These are phyloP conservation scores for Exophiala sp. DNA, from an alignment of 2,329 filamentous ascomycete species.

Conservation along the genomic window DNA sequence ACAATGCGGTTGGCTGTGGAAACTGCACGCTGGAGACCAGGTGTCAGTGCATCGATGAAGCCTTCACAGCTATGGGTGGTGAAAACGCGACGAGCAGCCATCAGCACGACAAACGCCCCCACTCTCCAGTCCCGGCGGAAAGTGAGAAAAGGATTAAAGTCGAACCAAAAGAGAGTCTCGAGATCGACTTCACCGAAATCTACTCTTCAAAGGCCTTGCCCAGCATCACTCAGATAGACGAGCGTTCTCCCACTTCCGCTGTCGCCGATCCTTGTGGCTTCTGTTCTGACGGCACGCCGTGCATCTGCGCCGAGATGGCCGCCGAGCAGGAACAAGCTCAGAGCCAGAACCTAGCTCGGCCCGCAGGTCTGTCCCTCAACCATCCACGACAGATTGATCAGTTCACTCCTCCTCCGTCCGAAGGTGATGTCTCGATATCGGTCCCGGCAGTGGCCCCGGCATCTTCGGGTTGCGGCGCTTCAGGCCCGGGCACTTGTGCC, in stretches of 20 bases:
- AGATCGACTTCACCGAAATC: conserved; percentile 63
- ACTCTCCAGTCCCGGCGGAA: conserved; percentile 32
- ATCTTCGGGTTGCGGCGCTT: conserved; percentile 39
- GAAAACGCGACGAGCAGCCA: conserved; percentile 38
- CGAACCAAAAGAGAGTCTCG: conserved; percentile 43
- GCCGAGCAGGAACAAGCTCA: conserved; percentile 35
- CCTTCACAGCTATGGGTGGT: conserved; percentile 42
- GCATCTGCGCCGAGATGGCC: conserved; percentile 67
- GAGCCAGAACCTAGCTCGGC: conserved; percentile 5
- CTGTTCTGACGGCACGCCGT: conserved; percentile 74
- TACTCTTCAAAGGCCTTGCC: conserved; percentile 33
- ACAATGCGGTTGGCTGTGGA: conserved; percentile 55
- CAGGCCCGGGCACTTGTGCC: conserved; percentile 70
- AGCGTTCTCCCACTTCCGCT: conserved; percentile 34
- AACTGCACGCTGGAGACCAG: conserved; percentile 58
- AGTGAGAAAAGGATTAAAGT: conserved; percentile 52
- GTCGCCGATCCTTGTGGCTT: conserved; percentile 71
- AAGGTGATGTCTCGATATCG: conserved; percentile 53
- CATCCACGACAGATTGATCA: conserved; percentile 34
- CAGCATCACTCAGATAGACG: conserved; percentile 48
- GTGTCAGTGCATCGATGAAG: conserved; percentile 57
- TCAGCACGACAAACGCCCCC: conserved; percentile 35
- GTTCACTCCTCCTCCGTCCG: conserved; percentile 50
- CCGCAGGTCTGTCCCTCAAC: background rate
- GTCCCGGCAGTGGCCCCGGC: conserved; percentile 32